Conservation (phyloP, 345 rosid genomes). For the Hypericum perforatum region DNA sequence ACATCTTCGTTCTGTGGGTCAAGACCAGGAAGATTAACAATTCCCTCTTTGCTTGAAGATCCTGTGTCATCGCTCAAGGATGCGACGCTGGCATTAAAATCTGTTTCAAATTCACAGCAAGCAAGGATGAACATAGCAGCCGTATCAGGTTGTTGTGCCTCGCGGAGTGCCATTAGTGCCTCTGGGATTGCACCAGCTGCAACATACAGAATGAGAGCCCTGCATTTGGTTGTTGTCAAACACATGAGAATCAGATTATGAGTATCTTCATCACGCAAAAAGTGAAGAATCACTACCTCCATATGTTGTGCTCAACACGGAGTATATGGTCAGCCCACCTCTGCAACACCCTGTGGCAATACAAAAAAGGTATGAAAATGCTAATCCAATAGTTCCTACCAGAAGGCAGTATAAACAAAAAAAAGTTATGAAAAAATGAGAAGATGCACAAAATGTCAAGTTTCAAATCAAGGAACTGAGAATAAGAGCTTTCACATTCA, state of each 20-base stretch:
- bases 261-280: neutral
- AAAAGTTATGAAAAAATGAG: too few species aligned
- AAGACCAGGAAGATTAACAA: constrained; percentile 46
- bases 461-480: too few species aligned
- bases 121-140: constrained; percentile 39
- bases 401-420: too few species aligned
- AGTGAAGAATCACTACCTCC: constrained; percentile 48
- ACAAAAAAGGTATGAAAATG: neutral
- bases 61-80: constrained; percentile 25
- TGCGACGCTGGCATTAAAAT: too few species aligned
- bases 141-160: too few species aligned
- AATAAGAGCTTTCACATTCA: too few species aligned
- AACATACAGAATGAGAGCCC: constrained; percentile 83
- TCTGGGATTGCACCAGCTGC: constrained; percentile 88
- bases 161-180: constrained; percentile 63
- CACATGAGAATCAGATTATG: constrained; percentile 9
- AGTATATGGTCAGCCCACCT: constrained; percentile 93
- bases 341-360: constrained; percentile 54
- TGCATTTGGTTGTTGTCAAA: constrained; percentile 21
- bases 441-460: too few species aligned
- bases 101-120: constrained; percentile 7
- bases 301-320: constrained; percentile 67
- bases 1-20: constrained; percentile 68
- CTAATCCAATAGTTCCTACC: neutral
- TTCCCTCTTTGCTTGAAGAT: constrained; percentile 19